phyloP scores from a whole-genome alignment of 2,329 filamentous ascomycete species.

The Nannizzia gypsea region DNA sequence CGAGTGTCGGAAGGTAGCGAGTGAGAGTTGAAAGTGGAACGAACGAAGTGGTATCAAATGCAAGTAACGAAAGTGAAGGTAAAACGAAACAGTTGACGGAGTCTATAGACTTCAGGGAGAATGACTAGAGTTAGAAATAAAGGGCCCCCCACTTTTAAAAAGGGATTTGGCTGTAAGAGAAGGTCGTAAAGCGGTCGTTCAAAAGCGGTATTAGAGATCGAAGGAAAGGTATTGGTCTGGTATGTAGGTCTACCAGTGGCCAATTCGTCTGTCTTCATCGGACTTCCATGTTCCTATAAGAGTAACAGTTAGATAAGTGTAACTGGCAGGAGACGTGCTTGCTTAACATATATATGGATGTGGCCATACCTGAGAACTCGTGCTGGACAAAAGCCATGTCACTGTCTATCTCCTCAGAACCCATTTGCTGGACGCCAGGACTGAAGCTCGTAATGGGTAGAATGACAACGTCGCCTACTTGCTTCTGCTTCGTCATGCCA shows the following conservation, averaged over 20 bases:
- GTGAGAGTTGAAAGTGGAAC: too few relatives aligned
- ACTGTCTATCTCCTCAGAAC: conserved; percentile 73
- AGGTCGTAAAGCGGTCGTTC: not conserved
- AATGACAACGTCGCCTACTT: conserved; percentile 85
- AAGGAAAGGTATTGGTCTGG: not conserved
- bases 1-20: not conserved
- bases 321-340: not conserved
- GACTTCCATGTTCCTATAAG: conserved; percentile 61
- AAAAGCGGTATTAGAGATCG: not conserved
- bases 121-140: not conserved
- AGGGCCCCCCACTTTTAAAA: not conserved
- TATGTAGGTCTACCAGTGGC: conserved; percentile 19
- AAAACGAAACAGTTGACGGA: not conserved
- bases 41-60: not conserved
- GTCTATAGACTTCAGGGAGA: not conserved
- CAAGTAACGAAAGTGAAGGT: not conserved
- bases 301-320: not conserved
- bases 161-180: not conserved
- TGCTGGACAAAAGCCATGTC: conserved; percentile 97
- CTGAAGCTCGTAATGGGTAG: conserved; percentile 96
- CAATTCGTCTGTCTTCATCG: conserved; percentile 58
- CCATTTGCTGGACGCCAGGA: conserved; percentile 88
- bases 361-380: conserved; percentile 67
- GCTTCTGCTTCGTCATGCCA: conserved; percentile 68
- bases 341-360: not conserved